Conservation (phyloP, 2,329 filamentous ascomycete genomes). For the Hypoxylon rubiginosum region DNA sequence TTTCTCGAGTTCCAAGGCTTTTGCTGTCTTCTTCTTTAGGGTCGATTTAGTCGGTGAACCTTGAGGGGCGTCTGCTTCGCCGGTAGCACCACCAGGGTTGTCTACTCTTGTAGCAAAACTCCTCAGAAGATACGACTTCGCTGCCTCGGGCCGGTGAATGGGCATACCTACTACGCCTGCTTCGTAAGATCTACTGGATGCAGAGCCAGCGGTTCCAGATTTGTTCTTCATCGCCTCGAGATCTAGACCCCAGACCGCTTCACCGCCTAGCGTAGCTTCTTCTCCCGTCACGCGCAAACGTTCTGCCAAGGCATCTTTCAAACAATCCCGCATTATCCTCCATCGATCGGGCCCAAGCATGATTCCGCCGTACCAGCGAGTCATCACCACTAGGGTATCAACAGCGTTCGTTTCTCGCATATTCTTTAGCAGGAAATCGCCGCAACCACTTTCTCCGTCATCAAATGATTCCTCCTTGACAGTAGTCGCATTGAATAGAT, state of each 20-base stretch:
- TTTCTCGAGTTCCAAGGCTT: constrained; percentile 70
- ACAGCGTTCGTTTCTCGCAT: constrained; percentile 65
- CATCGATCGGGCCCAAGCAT: constrained; percentile 73
- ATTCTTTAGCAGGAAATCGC: constrained; percentile 67
- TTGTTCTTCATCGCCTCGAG: constrained; percentile 63
- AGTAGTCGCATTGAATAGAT: constrained; percentile 52
- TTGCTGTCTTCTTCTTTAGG: constrained; percentile 66
- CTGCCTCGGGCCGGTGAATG: constrained; percentile 80
- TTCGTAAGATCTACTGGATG: constrained; percentile 48
- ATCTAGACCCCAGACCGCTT: constrained; percentile 73
- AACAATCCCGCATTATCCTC: constrained; percentile 71
- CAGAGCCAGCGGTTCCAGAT: constrained; percentile 48
- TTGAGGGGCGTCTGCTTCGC: constrained; percentile 21
- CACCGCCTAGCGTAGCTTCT: constrained; percentile 60
- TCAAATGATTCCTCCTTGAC: constrained; percentile 67
- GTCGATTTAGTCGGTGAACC: constrained; percentile 42
- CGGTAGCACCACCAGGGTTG: constrained; percentile 5
- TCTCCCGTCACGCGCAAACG: constrained; percentile 60
- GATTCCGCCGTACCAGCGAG: constrained; percentile 73
- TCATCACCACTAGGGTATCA: constrained; percentile 70
- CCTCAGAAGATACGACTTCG: constrained; percentile 69
- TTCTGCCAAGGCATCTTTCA: constrained; percentile 68
- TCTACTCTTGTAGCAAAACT: constrained; percentile 67
- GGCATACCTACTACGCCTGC: constrained; percentile 69
- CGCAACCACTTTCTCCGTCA: constrained; percentile 72